These are phyloP conservation scores for Gossypium schwendimanii DNA, from an alignment of 441 rosid species.

Conservation along the genomic window DNA sequence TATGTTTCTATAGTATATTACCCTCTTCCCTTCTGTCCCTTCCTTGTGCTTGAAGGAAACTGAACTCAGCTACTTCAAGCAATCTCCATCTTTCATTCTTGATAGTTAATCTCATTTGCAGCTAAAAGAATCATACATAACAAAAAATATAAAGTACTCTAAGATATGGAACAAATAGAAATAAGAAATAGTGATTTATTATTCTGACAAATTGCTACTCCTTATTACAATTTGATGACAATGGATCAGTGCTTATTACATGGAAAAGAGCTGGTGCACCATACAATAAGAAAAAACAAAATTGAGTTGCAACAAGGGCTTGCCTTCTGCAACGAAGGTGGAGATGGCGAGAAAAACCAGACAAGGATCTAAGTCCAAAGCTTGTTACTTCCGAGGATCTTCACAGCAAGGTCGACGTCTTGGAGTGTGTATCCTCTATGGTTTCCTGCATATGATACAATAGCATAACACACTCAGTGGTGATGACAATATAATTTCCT, in stretches of 20 bases:
- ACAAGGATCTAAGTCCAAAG: slow-evolving; percentile 4
- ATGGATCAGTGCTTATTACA: slow-evolving; percentile 12
- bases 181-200: background rate
- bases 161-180: background rate
- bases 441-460: background rate
- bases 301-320: slow-evolving; percentile 9
- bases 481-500: background rate
- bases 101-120: background rate
- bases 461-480: background rate
- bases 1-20: too few species aligned
- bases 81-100: background rate
- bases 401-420: background rate
- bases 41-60: background rate
- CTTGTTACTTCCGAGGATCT: background rate
- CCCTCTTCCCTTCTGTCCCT: background rate
- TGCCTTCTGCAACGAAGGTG: background rate
- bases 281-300: slow-evolving; percentile 1
- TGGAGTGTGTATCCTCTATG: background rate
- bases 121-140: background rate
- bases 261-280: background rate
- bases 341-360: slow-evolving; percentile 5
- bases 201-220: slow-evolving; percentile 4
- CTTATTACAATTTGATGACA: background rate
- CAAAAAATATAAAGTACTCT: background rate
- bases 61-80: background rate